phyloP scores from a whole-genome alignment of 2,329 filamentous ascomycete species.

The Hypoxylon sp. region DNA sequence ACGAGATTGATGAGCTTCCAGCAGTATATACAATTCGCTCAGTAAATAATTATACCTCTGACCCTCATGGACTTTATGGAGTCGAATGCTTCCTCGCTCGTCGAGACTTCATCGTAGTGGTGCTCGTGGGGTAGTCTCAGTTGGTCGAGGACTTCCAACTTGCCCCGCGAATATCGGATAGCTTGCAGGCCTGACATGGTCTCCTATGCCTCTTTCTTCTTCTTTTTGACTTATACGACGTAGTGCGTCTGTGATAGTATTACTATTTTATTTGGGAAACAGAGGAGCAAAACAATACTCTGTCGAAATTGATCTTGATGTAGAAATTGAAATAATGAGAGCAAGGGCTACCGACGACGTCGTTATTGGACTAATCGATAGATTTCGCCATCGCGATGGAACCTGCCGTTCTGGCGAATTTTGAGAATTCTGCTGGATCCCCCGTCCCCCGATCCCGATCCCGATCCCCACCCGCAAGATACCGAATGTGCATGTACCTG shows the following conservation, averaged over 20 bases:
- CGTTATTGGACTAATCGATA: background rate
- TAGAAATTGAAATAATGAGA: background rate
- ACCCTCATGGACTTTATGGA: slow-evolving; percentile 85
- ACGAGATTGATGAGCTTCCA: slow-evolving; percentile 14
- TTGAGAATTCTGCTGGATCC: slow-evolving; percentile 35
- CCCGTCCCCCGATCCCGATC: slow-evolving; percentile 16
- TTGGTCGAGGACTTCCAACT: slow-evolving; percentile 83
- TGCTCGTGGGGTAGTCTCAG: slow-evolving; percentile 84
- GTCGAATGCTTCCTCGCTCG: slow-evolving; percentile 81
- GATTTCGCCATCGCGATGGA: slow-evolving; percentile 15
- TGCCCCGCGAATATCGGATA: slow-evolving; percentile 79
- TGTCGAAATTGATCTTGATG: background rate
- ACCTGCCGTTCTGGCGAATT: slow-evolving; percentile 26
- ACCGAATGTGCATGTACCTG: too few relatives aligned
- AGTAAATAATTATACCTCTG: slow-evolving; percentile 60
- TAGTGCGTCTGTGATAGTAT: background rate
- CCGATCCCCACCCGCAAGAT: too few relatives aligned
- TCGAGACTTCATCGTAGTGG: slow-evolving; percentile 79
- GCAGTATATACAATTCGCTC: background rate
- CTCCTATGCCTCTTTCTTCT: background rate
- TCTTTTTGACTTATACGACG: background rate
- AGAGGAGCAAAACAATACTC: background rate
- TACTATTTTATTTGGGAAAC: background rate
- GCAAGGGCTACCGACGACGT: background rate
- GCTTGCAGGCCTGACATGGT: slow-evolving; percentile 75